Conservation (phyloP, 1,284 basidiomycete species). For the Ganoderma lucidum region DNA sequence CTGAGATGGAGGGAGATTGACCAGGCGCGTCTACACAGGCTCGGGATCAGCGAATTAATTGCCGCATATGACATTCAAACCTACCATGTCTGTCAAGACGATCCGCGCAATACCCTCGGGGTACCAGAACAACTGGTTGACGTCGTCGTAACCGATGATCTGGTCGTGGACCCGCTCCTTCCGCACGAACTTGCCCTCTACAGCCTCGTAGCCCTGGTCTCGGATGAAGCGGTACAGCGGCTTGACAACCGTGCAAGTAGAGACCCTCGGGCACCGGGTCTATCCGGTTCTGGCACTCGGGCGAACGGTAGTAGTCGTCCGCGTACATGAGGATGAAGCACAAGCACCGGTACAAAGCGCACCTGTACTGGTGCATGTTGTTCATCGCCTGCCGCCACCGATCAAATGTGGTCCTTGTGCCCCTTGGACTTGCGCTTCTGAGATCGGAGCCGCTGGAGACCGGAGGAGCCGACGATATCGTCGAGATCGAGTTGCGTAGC, state of each 20-base stretch:
- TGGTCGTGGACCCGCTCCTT: conserved; percentile 93
- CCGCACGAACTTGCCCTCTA: conserved; percentile 95
- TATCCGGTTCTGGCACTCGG: conserved; percentile 96
- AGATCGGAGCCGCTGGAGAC: conserved; percentile 80
- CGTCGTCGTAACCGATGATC: conserved; percentile 99
- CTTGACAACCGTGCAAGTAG: conserved; percentile 91
- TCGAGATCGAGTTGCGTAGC: conserved; percentile 99
- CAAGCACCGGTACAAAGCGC: conserved; percentile 93
- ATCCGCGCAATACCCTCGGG: conserved; percentile 98
- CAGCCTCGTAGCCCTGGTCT: conserved; percentile 97
- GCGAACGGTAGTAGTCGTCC: conserved; percentile 98
- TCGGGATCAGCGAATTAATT: background rate
- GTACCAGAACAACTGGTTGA: conserved; percentile 99
- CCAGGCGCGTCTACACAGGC: conserved; percentile 76
- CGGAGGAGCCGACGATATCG: conserved; percentile 93
- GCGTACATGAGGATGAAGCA: conserved; percentile 99
- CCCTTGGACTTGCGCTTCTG: conserved; percentile 54
- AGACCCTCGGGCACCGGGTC: conserved; percentile 96
- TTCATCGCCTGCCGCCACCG: conserved; percentile 99
- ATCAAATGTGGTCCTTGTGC: conserved; percentile 86
- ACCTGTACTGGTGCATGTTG: conserved; percentile 99
- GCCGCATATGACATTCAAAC: conserved; percentile 18
- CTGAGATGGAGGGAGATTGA: conserved; percentile 90
- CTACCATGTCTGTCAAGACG: conserved; percentile 86
- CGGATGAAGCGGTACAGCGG: conserved; percentile 98